Conservation (phyloP, 805 yeast genomes). For the Torulaspora maleeae region DNA sequence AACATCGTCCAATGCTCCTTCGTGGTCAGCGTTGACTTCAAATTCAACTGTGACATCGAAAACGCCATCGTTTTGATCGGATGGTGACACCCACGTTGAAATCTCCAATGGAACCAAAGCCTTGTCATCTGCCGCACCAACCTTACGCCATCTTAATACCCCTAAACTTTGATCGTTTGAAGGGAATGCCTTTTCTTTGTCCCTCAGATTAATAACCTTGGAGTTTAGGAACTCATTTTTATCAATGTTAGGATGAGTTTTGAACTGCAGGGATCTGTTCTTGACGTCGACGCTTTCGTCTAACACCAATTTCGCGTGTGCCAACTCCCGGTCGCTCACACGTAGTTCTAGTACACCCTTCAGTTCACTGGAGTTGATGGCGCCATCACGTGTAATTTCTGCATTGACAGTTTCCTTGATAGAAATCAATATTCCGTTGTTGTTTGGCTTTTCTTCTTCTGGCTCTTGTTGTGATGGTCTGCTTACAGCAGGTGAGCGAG, state of each 20-base stretch:
- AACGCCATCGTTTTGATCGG: constrained; percentile 48
- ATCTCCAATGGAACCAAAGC: constrained; percentile 59
- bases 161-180: constrained; percentile 86
- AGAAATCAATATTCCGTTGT: constrained; percentile 75
- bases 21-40: constrained; percentile 54
- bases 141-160: constrained; percentile 87
- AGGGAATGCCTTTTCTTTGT: constrained; percentile 77
- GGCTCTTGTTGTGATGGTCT: constrained; percentile 14
- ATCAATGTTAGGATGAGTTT: constrained; percentile 96
- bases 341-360: constrained; percentile 90
- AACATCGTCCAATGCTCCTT: constrained; percentile 47
- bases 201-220: constrained; percentile 67
- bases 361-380: constrained; percentile 62
- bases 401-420: constrained; percentile 76
- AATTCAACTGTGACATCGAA: constrained; percentile 84
- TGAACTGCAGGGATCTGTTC: constrained; percentile 56
- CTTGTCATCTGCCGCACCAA: constrained; percentile 56
- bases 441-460: constrained; percentile 37
- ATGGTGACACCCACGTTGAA: constrained; percentile 77
- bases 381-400: constrained; percentile 79
- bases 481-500: constrained; percentile 17
- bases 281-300: constrained; percentile 44
- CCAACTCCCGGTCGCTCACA: constrained; percentile 68
- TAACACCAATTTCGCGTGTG: constrained; percentile 61
- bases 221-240: constrained; percentile 56